Evolutionary conservation across 2,329 filamentous ascomycete species (phyloP).

Genomic region (Microsporum audouinii): DNA sequence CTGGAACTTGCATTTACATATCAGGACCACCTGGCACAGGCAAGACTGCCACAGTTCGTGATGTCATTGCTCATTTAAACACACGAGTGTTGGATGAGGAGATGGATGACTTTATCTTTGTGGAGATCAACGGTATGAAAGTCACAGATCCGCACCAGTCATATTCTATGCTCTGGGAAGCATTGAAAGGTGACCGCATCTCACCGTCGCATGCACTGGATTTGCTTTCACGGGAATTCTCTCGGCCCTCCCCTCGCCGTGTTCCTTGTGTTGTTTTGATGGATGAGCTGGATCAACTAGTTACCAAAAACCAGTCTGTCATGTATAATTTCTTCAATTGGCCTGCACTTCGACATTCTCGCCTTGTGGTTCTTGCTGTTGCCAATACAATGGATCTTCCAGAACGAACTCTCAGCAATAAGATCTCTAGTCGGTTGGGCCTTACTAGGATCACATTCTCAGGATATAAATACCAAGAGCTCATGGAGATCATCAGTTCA

Average conservation of each 20-base stretch:
- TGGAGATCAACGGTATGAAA: slow-evolving; percentile 99
- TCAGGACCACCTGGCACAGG: slow-evolving; percentile 97
- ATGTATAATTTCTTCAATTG: slow-evolving; percentile 99
- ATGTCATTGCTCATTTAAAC: slow-evolving; percentile 82
- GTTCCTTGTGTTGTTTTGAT: slow-evolving; percentile 95
- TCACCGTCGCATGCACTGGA: slow-evolving; percentile 85
- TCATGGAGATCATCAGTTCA: slow-evolving; percentile 96
- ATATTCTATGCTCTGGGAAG: slow-evolving; percentile 91
- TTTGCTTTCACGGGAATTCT: slow-evolving; percentile 84
- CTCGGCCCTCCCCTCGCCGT: slow-evolving; percentile 73
- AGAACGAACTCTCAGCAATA: slow-evolving; percentile 91
- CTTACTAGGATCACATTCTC: slow-evolving; percentile 93
- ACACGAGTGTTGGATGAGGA: slow-evolving; percentile 80
- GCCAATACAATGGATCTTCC: slow-evolving; percentile 99
- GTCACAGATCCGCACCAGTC: slow-evolving; percentile 96
- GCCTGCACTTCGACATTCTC: slow-evolving; percentile 81
- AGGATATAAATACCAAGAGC: slow-evolving; percentile 90
- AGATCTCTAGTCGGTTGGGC: slow-evolving; percentile 85
- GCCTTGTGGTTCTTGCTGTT: slow-evolving; percentile 89
- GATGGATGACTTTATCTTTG: slow-evolving; percentile 95
- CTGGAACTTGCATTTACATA: slow-evolving; percentile 95
- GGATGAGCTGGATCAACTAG: slow-evolving; percentile 95
- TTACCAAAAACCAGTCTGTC: slow-evolving; percentile 97
- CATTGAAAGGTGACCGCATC: slow-evolving; percentile 82
- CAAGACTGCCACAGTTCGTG: slow-evolving; percentile 92